Conservation (phyloP, 106 monocot genomes). For the Dendrobium huoshanense region DNA sequence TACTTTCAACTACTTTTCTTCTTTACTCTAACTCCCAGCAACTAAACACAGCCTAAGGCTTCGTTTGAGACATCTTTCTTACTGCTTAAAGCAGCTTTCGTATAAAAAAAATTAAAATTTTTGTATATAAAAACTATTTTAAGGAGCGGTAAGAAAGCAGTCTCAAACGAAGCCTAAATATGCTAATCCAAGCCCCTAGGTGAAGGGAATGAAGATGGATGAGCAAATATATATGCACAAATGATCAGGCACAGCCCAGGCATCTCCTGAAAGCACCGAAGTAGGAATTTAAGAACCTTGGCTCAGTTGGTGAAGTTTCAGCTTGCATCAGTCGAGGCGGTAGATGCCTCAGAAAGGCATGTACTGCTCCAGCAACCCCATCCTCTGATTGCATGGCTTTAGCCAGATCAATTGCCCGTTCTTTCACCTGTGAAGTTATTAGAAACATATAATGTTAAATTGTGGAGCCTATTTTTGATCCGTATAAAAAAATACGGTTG, state of each 20-base stretch:
- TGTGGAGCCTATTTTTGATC: no score
- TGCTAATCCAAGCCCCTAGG: neutral
- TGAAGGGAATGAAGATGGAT: neutral
- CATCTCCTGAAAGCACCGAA: slow-evolving; percentile 41
- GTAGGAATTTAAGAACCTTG: slow-evolving; percentile 11
- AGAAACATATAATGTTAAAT: neutral
- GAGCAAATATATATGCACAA: neutral
- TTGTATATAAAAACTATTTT: no score
- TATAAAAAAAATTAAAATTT: no score
- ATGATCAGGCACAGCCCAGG: slow-evolving; percentile 47
- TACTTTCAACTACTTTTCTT: neutral
- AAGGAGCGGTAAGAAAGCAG: no score
- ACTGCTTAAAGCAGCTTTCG: no score
- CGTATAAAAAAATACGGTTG: no score
- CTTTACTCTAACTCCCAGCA: no score
- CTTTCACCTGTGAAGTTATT: slow-evolving; percentile 47
- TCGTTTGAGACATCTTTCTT: no score
- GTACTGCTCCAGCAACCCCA: slow-evolving; percentile 66
- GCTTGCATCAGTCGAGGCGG: slow-evolving; percentile 18
- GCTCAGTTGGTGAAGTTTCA: slow-evolving; percentile 2
- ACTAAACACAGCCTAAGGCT: no score
- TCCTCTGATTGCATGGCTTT: slow-evolving; percentile 65
- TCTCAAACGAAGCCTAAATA: no score
- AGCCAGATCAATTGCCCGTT: slow-evolving; percentile 47
- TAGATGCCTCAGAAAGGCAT: slow-evolving; percentile 72